Evolutionary conservation across 1,284 basidiomycete genomes (phyloP), one percentile per base, ranked within the genome.

Genomic region (Vanrija sp.): DNA sequence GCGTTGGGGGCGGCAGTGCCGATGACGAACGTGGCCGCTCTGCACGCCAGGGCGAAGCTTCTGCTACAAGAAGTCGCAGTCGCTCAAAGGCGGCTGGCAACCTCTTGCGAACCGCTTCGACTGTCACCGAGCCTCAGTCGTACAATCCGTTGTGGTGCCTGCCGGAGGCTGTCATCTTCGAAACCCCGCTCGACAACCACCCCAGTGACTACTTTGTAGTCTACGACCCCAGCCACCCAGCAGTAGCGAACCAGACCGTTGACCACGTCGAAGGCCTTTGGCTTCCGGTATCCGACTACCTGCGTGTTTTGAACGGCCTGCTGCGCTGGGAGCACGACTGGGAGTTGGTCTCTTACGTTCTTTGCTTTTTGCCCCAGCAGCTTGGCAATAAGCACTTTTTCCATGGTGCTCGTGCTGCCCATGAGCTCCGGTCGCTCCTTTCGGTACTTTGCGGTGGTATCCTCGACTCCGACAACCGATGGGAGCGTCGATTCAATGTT

Each of bases 301-400:
- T 98, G 12, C 75, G 75, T 5, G 81, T 82, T 16, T 69, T 96
- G 43, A 80, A 87, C 56, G 80, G 80, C 2, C 82, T 98, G 52
- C 76, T 98, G 45, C 82, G 86, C 55, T 80, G 79, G 39, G 91
- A 93, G 69, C 83, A 80, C 46, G 91, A 89, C 61, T 98, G 96
- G 95, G 96, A 98, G 65, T 80, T 98, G 38, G 80, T 98, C 15
- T 92, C 92, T 3, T 98, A 96, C 68, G 81, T 95, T 5, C 81
- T 99, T 2, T 91, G 89, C 69, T 90, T 95, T 75, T 81, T 99
- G 1, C 94, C 96, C 0, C 82, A 86, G 19, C 94, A 98, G 73
- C 82, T 98, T 4, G 81, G 88, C 51, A 98, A 98, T 82, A 98
- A 97, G 76, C 92, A 98, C 69, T 83, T 97, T 54, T 94, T 97